Percentiles rank a stretch among this genome's conserved stretches.
Evolutionary conservation across 2,329 filamentous ascomycete species (phyloP).

Genomic region (Sporothrix humicola): DNA sequence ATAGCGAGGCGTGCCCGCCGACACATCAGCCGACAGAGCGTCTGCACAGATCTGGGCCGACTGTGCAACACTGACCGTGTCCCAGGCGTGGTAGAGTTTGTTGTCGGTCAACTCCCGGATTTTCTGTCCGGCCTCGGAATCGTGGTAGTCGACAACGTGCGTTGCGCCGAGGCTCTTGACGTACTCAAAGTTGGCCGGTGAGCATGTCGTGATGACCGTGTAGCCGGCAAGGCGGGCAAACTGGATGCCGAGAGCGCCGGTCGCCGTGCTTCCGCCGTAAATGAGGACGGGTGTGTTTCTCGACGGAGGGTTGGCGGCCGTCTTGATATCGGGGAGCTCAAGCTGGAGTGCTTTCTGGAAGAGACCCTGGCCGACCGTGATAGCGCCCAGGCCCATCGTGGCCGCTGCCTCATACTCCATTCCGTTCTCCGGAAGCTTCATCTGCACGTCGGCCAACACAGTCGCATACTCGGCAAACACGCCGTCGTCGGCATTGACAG

Average conservation of each 20-base stretch:
- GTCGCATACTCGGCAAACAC: slow-evolving; percentile 50
- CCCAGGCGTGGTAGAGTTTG: slow-evolving; percentile 49
- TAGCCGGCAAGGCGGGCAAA: slow-evolving; percentile 44
- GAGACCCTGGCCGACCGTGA: slow-evolving; percentile 59
- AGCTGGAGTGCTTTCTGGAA: slow-evolving; percentile 52
- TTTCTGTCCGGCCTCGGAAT: slow-evolving; percentile 44
- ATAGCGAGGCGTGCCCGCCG: background rate
- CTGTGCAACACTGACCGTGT: slow-evolving; percentile 49
- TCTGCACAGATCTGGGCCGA: slow-evolving; percentile 47
- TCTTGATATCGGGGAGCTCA: slow-evolving; percentile 53
- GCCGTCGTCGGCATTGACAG: slow-evolving; percentile 48
- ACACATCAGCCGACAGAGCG: slow-evolving; percentile 16
- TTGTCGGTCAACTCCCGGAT: slow-evolving; percentile 49
- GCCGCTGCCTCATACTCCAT: slow-evolving; percentile 61
- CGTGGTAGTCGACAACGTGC: slow-evolving; percentile 53
- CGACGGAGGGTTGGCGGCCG: background rate
- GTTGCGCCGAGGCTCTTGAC: slow-evolving; percentile 52
- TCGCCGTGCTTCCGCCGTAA: slow-evolving; percentile 52
- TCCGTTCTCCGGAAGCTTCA: slow-evolving; percentile 48
- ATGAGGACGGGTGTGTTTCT: slow-evolving; percentile 47
- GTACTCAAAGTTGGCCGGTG: slow-evolving; percentile 50
- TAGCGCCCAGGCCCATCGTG: slow-evolving; percentile 59
- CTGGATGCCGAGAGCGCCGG: slow-evolving; percentile 53
- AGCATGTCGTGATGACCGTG: slow-evolving; percentile 53
- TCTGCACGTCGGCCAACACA: slow-evolving; percentile 48